Conservation (phyloP, 2,329 filamentous ascomycete species). For the Penicillium concentricum region DNA sequence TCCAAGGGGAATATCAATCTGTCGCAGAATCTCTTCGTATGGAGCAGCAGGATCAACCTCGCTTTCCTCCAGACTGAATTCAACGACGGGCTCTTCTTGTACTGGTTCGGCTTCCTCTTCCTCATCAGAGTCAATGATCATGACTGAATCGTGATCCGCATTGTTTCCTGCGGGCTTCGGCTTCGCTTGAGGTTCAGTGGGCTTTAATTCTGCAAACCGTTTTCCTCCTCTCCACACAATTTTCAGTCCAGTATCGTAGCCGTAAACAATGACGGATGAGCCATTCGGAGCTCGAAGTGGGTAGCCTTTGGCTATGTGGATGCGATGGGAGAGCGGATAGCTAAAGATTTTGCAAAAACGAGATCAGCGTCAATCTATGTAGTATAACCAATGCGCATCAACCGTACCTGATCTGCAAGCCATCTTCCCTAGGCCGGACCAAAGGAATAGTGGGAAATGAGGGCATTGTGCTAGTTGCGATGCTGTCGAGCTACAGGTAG, state of each 20-base stretch:
- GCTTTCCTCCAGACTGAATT: slow-evolving; percentile 54
- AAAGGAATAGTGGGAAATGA: slow-evolving; percentile 38
- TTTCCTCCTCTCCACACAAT: slow-evolving; percentile 62
- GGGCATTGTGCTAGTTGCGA: slow-evolving; percentile 30
- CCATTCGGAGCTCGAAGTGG: slow-evolving; percentile 60
- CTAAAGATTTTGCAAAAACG: slow-evolving; percentile 36
- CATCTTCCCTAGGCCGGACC: slow-evolving; percentile 40
- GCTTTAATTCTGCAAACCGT: slow-evolving; percentile 41
- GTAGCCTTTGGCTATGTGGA: slow-evolving; percentile 57
- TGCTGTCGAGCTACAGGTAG: slow-evolving; percentile 6
- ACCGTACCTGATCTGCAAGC: slow-evolving; percentile 44
- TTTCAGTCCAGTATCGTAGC: slow-evolving; percentile 57
- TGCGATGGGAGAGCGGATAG: slow-evolving; percentile 60
- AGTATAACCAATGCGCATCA: neutral
- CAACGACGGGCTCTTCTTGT: slow-evolving; percentile 25
- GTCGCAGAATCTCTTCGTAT: slow-evolving; percentile 54
- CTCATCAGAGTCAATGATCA: slow-evolving; percentile 58
- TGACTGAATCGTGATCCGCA: slow-evolving; percentile 44
- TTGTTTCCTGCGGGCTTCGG: slow-evolving; percentile 25
- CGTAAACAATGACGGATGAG: slow-evolving; percentile 61
- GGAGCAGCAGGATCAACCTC: slow-evolving; percentile 59
- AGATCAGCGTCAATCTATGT: slow-evolving; percentile 6
- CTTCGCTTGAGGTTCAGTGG: slow-evolving; percentile 23
- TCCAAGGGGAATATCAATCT: slow-evolving; percentile 56
- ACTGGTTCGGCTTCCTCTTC: slow-evolving; percentile 42